Conservation (phyloP, 2,329 filamentous ascomycete genomes). For the Exophiala oligosperma region DNA sequence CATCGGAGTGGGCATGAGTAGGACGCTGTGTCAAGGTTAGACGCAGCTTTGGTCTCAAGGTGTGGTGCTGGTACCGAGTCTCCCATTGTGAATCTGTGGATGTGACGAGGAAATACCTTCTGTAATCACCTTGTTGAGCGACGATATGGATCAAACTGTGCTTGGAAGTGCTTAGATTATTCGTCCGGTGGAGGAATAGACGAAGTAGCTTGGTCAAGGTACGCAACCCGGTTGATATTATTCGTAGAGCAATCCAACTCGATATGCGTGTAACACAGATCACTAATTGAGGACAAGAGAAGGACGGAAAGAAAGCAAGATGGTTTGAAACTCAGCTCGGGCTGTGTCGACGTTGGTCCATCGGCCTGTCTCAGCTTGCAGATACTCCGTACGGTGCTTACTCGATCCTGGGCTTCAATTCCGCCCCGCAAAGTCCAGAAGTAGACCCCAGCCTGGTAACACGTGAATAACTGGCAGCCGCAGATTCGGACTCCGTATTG, state of each 20-base stretch:
- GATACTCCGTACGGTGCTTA: background rate
- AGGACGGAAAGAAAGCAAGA: background rate
- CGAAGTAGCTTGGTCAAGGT: background rate
- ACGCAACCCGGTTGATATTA: background rate
- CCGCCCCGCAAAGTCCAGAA: background rate
- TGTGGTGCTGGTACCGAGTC: constrained; percentile 13
- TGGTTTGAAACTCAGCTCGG: background rate
- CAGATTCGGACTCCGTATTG: background rate
- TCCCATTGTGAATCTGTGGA: constrained; percentile 11
- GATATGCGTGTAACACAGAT: background rate
- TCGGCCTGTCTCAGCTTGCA: background rate
- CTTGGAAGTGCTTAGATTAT: background rate
- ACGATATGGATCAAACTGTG: background rate
- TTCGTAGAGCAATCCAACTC: background rate
- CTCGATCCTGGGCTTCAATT: constrained; percentile 1
- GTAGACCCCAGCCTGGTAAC: background rate
- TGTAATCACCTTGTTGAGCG: no score
- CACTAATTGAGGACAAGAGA: background rate
- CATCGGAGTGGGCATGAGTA: constrained; percentile 39
- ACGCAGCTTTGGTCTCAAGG: background rate
- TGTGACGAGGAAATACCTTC: background rate
- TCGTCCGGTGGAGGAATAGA: background rate
- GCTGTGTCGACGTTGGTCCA: background rate
- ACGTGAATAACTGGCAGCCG: background rate
- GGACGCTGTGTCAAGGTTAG: constrained; percentile 16